Evolutionary conservation across 805 yeast species (phyloP).

Genomic region (Myxozyma nipponensis): DNA sequence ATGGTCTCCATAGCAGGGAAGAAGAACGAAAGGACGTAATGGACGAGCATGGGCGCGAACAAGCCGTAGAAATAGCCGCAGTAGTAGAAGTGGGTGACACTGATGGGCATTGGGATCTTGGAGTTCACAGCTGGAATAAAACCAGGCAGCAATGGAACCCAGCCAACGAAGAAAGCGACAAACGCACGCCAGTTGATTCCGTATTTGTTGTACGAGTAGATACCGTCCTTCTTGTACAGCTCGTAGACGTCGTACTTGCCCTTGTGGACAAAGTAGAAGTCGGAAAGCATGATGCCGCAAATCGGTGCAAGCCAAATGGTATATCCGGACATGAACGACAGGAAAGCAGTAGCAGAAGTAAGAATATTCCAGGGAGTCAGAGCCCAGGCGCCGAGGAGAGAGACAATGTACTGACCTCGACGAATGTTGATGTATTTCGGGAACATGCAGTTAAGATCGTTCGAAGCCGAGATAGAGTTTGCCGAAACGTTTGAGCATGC

Average conservation of each 20-base stretch:
- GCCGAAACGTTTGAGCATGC: constrained; percentile 41
- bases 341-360: constrained; percentile 39
- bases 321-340: constrained; percentile 39
- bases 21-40: constrained; percentile 12
- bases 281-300: constrained; percentile 40
- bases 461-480: constrained; percentile 48
- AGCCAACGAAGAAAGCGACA: constrained; percentile 34
- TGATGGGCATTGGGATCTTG: constrained; percentile 38
- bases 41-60: constrained; percentile 12
- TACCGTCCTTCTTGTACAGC: constrained; percentile 39
- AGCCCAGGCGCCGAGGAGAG: constrained; percentile 39
- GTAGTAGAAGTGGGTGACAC: constrained; percentile 15
- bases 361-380: constrained; percentile 44
- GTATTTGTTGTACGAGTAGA: constrained; percentile 41
- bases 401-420: constrained; percentile 40
- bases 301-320: constrained; percentile 43
- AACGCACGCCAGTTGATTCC: constrained; percentile 47
- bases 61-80: constrained; percentile 24
- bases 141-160: constrained; percentile 32
- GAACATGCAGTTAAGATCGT: constrained; percentile 48
- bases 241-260: constrained; percentile 42
- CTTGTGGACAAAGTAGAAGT: constrained; percentile 42
- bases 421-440: constrained; percentile 45
- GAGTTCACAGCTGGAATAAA: constrained; percentile 27
- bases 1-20: constrained; percentile 20